Evolutionary conservation across 768 basidiomycete genomes (phyloP), one percentile per base, ranked within the genome.

Genomic region (Lactarius vividus): DNA sequence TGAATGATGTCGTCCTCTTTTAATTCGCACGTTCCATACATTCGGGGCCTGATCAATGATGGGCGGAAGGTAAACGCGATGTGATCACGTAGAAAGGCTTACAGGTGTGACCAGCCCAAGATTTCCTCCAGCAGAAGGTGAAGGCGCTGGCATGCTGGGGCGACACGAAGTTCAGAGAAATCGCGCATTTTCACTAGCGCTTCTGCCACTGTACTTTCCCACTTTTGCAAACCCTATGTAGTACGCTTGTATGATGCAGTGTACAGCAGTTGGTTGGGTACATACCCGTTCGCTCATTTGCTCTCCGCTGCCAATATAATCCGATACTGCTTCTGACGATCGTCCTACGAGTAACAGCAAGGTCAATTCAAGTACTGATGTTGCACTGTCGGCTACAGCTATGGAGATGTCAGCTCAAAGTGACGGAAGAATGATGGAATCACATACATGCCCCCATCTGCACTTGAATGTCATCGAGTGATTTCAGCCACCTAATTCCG

Each of bases 241-340:
- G n/a, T 23, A 57, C 53, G 7, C n/a, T 54, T 33, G 31, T 53
- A n/a, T 54, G n/a, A 54, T 62, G 40, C 15, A 46, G 20, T 28
- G 55, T 33, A 15, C 9, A n/a, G 52, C 18, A 28, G 18, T 20
- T n/a, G n/a, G 52, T 44, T 58, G 37, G 28, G 15, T 44, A 74
- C 78, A 70, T 77, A 92, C 92, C 74, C 92, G 81, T 77, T 94
- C 92, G 65, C 87, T 91, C 82, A 89, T 89, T 72, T 88, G 86
- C 71, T 92, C 90, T 23, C 84, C 84, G 66, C 89, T 91, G 15
- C 88, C 85, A 59, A 94, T 79, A 73, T 91, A 90, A 75, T 94
- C 92, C 31, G 77, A 71, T 39, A 94, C 79, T 9, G 88, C 79
- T 62, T 90, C 89, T 33, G 89, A 86, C n/a, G 84, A 77, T 61